Conservation (phyloP, 2,329 filamentous ascomycete species). For the Sporothrix dimorphospora region DNA sequence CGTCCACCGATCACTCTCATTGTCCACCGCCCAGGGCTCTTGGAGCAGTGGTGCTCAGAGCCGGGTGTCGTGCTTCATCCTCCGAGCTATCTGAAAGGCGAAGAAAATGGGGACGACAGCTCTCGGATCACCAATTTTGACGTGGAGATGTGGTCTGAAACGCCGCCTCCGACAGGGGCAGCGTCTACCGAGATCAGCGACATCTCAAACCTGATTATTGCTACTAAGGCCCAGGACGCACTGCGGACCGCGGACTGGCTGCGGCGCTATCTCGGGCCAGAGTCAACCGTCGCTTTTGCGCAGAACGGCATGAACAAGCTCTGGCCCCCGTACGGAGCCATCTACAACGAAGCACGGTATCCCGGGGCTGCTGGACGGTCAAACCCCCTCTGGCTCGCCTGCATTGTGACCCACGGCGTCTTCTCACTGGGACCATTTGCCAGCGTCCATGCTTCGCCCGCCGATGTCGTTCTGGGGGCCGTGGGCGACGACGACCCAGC, state of each 20-base stretch:
- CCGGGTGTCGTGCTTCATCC: slow-evolving; percentile 51
- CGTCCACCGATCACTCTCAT: slow-evolving; percentile 78
- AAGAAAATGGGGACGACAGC: slow-evolving; percentile 26
- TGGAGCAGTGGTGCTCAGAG: slow-evolving; percentile 51
- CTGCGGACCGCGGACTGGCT: slow-evolving; percentile 63
- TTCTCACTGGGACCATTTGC: slow-evolving; percentile 54
- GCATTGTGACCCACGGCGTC: slow-evolving; percentile 63
- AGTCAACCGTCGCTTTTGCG: slow-evolving; percentile 77
- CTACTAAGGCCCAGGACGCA: slow-evolving; percentile 73
- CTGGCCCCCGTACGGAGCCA: slow-evolving; percentile 56
- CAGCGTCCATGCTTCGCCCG: slow-evolving; percentile 57
- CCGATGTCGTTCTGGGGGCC: slow-evolving; percentile 52
- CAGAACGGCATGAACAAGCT: slow-evolving; percentile 84
- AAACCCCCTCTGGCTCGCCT: slow-evolving; percentile 71
- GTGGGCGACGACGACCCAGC: slow-evolving; percentile 38
- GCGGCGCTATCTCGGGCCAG: slow-evolving; percentile 60
- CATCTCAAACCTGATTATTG: slow-evolving; percentile 75
- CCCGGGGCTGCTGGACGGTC: slow-evolving; percentile 35
- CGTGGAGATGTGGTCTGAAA: slow-evolving; percentile 60
- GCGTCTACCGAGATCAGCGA: slow-evolving; percentile 37
- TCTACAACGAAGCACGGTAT: slow-evolving; percentile 50
- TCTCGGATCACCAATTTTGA: slow-evolving; percentile 46
- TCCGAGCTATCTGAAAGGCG: slow-evolving; percentile 18
- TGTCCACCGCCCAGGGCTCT: slow-evolving; percentile 63
- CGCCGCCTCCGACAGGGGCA: slow-evolving; percentile 39